Conservation (phyloP, 441 rosid species). For the Populus trichocarpa region DNA sequence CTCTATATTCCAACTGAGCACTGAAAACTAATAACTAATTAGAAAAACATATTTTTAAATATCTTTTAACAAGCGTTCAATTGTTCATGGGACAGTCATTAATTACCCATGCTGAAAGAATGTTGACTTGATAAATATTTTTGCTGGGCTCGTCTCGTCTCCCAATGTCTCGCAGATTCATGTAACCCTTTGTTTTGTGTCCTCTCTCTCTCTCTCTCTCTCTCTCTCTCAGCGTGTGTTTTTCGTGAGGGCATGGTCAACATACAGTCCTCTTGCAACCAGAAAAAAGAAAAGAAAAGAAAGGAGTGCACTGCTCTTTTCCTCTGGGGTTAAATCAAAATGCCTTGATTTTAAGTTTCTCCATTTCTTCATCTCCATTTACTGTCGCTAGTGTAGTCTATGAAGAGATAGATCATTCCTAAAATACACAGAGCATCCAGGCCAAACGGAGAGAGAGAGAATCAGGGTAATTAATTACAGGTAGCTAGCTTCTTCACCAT, state of each 20-base stretch:
- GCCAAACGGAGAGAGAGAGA: background rate
- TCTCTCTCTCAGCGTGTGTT: no score
- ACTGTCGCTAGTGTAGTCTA: background rate
- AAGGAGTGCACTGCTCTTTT: background rate
- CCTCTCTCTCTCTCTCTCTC: no score
- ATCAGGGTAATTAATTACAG: background rate
- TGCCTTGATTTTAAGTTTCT: background rate
- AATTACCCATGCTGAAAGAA: no score
- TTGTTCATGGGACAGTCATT: background rate
- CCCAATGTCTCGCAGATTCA: background rate
- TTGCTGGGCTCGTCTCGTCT: background rate
- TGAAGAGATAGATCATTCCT: background rate
- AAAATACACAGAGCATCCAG: background rate
- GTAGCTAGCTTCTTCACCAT: background rate
- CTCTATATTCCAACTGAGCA: no score
- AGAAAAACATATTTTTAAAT: no score
- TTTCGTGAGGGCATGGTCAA: no score
- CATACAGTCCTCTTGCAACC: no score
- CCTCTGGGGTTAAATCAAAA: background rate
- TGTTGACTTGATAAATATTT: no score
- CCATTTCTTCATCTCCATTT: background rate
- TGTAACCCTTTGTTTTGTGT: background rate
- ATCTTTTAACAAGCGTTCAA: no score
- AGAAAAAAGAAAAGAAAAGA: no score
- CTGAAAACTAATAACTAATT: no score